These are phyloP conservation scores for Curvularia hawaiiensis DNA, from an alignment of 2,329 filamentous ascomycete genomes.

Conservation along the genomic window DNA sequence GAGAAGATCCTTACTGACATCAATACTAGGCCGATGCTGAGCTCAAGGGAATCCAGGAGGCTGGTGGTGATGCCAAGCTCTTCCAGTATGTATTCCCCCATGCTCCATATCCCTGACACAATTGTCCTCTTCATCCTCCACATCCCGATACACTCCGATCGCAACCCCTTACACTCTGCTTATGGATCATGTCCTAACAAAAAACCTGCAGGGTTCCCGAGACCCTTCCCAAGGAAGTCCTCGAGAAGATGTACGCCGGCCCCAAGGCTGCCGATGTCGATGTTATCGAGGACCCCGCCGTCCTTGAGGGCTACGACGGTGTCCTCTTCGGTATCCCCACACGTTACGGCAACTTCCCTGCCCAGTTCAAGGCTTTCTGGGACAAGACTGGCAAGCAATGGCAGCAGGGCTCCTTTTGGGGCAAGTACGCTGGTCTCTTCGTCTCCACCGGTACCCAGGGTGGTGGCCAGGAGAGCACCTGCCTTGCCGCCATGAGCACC, in stretches of 20 bases:
- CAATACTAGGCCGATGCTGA: slow-evolving; percentile 79
- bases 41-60: slow-evolving; percentile 85
- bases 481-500: slow-evolving; percentile 79
- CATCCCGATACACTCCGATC: background rate
- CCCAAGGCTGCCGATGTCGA: slow-evolving; percentile 71
- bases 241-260: slow-evolving; percentile 89
- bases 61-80: slow-evolving; percentile 80
- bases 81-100: slow-evolving; percentile 68
- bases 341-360: slow-evolving; percentile 95
- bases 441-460: slow-evolving; percentile 80
- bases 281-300: slow-evolving; percentile 63
- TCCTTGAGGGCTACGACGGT: slow-evolving; percentile 78
- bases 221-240: slow-evolving; percentile 83
- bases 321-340: slow-evolving; percentile 96
- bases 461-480: slow-evolving; percentile 92
- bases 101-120: background rate
- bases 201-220: slow-evolving; percentile 67
- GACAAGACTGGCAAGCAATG: slow-evolving; percentile 89
- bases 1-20: slow-evolving; percentile 1
- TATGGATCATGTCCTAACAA: slow-evolving; percentile 4
- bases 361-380: slow-evolving; percentile 94
- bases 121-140: background rate
- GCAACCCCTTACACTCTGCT: background rate
- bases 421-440: slow-evolving; percentile 93
- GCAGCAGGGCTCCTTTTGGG: slow-evolving; percentile 75